Evolutionary conservation across 345 rosid genomes (phyloP).

Genomic region (Ceriops decandra): DNA sequence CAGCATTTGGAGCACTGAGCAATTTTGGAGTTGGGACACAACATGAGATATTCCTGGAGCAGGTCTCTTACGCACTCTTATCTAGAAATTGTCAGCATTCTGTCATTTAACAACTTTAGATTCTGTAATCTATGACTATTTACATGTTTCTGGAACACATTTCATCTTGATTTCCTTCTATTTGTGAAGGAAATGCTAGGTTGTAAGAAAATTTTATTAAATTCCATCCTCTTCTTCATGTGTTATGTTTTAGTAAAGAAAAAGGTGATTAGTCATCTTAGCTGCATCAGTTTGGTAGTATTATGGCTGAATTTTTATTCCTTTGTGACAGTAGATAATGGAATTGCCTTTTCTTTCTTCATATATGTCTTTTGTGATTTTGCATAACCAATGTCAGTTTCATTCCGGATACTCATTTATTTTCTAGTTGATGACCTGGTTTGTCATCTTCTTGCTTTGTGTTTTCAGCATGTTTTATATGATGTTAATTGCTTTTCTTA

Average conservation of each 20-base stretch:
- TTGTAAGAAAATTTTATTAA: not conserved
- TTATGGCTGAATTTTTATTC: no score
- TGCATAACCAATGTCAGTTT: no score
- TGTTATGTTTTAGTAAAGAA: no score
- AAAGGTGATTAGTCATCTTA: no score
- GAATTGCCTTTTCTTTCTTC: no score
- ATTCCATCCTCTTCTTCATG: no score
- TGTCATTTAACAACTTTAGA: not conserved
- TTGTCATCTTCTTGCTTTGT: not conserved
- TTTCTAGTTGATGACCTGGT: not conserved
- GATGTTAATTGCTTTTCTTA: conserved; percentile 29
- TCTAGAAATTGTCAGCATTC: not conserved
- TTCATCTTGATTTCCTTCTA: not conserved
- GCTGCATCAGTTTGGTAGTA: no score
- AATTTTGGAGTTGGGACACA: conserved; percentile 65
- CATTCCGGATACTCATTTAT: no score
- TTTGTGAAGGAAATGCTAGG: not conserved
- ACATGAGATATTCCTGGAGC: conserved; percentile 77
- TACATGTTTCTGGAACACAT: not conserved
- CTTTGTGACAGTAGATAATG: no score
- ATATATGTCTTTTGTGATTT: no score
- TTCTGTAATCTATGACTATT: not conserved
- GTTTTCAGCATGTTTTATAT: not conserved
- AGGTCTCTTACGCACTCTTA: conserved; percentile 40
- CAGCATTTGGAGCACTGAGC: conserved; percentile 86